Conservation (phyloP, 257 asterid genomes). For the Solanum pennellii region DNA sequence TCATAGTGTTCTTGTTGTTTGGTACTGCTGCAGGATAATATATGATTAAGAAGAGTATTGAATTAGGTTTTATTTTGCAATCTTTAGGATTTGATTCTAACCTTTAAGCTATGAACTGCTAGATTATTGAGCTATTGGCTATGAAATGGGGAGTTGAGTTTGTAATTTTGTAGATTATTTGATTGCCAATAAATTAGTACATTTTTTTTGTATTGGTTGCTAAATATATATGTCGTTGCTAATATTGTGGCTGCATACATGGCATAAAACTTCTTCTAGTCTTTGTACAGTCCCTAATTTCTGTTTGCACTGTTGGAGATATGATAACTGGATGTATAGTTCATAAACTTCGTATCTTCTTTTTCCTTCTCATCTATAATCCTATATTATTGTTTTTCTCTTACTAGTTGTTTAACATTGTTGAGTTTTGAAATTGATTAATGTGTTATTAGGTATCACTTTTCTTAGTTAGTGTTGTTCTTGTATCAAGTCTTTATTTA, state of each 20-base stretch:
- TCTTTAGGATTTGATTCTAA: no score
- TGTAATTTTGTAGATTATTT: no score
- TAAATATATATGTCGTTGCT: no score
- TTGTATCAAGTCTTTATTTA: background rate
- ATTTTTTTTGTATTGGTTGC: no score
- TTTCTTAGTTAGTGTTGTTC: background rate
- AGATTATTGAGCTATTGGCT: background rate
- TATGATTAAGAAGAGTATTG: background rate
- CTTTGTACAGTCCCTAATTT: no score
- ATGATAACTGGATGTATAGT: background rate
- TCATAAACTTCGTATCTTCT: background rate
- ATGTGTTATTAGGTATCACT: background rate
- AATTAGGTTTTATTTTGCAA: no score
- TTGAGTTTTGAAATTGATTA: background rate
- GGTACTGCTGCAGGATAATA: background rate
- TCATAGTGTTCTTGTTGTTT: background rate
- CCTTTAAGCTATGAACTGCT: no score
- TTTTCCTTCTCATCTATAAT: background rate
- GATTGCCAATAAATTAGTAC: no score
- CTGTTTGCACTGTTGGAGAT: background rate
- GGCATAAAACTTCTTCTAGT: no score
- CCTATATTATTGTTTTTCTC: background rate
- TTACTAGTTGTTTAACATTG: background rate
- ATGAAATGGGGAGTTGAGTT: no score
- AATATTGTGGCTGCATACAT: no score